These are phyloP conservation scores for Fusarium tjaetaba DNA, from an alignment of 2,329 filamentous ascomycete genomes.

Conservation along the genomic window DNA sequence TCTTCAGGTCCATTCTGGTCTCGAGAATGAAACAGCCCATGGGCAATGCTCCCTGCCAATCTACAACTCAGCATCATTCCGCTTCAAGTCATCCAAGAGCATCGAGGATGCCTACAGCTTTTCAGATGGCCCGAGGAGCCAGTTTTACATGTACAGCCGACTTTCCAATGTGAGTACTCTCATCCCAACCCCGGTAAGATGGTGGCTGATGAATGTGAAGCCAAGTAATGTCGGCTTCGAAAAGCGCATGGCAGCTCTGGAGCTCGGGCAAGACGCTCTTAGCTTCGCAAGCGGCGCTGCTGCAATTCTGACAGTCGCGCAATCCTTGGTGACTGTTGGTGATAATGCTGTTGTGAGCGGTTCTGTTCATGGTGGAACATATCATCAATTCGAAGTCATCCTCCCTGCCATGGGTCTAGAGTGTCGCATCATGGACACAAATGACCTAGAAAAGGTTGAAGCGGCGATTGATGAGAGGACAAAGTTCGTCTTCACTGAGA, in stretches of 20 bases:
- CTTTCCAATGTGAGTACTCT: not conserved
- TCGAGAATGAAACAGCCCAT: not conserved
- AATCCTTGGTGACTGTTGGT: not conserved
- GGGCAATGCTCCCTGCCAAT: not conserved
- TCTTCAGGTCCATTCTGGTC: not conserved
- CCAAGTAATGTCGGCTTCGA: constrained; percentile 9
- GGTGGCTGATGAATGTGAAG: not conserved
- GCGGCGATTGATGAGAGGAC: constrained; percentile 6
- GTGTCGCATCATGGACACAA: constrained; percentile 1
- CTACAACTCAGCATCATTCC: not conserved
- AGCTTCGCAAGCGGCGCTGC: not conserved
- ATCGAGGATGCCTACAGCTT: not conserved
- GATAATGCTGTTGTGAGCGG: constrained; percentile 1
- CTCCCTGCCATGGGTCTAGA: not conserved
- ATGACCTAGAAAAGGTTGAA: not conserved
- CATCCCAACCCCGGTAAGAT: not conserved
- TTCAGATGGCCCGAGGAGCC: not conserved
- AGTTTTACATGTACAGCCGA: not conserved
- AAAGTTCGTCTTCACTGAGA: not conserved
- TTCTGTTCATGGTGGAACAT: constrained; percentile 3
- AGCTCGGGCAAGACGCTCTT: not conserved
- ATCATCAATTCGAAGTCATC: not conserved
- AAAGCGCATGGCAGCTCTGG: constrained; percentile 1
- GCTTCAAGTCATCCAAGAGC: not conserved
- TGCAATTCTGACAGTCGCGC: not conserved